Evolutionary conservation across 2,329 filamentous ascomycete genomes (phyloP).

Genomic region (Curvularia sp.): DNA sequence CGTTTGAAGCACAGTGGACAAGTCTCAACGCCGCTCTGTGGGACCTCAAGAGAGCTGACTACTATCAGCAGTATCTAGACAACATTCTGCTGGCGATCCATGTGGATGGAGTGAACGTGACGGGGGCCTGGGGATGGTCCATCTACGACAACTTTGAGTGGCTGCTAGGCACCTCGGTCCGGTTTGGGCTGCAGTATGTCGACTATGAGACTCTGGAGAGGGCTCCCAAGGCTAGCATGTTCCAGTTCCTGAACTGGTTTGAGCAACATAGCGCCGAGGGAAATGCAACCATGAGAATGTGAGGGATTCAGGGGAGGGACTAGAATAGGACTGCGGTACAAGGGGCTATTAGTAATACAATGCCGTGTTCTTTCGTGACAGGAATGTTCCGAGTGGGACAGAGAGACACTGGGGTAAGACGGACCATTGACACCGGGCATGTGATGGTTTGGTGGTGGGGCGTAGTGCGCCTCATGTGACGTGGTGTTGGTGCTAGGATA

Average conservation of each 20-base stretch:
- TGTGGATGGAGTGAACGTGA: conserved; percentile 52
- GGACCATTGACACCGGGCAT: background rate
- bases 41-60: conserved; percentile 53
- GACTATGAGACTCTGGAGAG: conserved; percentile 52
- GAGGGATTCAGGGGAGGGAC: background rate
- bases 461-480: conserved; percentile 32
- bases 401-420: background rate
- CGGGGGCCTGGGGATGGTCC: conserved; percentile 53
- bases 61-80: conserved; percentile 53
- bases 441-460: conserved; percentile 12
- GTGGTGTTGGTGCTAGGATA: conserved; percentile 18
- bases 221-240: conserved; percentile 53
- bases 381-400: background rate
- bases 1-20: conserved; percentile 47
- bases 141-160: conserved; percentile 55
- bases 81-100: conserved; percentile 50
- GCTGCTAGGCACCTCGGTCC: conserved; percentile 44
- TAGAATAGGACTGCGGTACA: background rate
- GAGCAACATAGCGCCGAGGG: conserved; percentile 38
- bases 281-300: conserved; percentile 39
- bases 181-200: conserved; percentile 55
- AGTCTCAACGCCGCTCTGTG: conserved; percentile 46
- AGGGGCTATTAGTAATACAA: background rate
- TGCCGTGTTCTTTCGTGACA: background rate
- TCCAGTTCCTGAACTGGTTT: conserved; percentile 55